phyloP scores from a whole-genome alignment of 2,329 filamentous ascomycete genomes.

The Lasiodiplodia citricola region DNA sequence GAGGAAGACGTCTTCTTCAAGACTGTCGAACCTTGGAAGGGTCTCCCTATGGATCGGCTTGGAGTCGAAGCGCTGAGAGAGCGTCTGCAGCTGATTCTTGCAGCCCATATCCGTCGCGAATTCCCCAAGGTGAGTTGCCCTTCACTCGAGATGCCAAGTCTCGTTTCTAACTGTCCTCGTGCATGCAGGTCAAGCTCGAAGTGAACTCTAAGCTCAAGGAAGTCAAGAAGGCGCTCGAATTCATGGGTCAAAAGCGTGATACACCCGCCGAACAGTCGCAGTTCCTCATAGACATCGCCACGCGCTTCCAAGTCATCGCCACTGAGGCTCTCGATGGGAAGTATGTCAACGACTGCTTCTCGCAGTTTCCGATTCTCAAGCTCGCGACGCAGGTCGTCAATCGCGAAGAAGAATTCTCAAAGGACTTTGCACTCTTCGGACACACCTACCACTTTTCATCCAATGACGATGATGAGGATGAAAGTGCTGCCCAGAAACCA shows the following conservation, averaged over 20 bases:
- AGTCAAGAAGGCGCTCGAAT: conserved; percentile 35
- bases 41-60: conserved; percentile 43
- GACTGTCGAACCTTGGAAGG: conserved; percentile 42
- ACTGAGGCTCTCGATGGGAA: conserved; percentile 42
- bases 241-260: conserved; percentile 43
- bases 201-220: conserved; percentile 36
- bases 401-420: conserved; percentile 35
- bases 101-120: conserved; percentile 49
- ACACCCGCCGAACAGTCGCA: conserved; percentile 43
- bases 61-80: conserved; percentile 49
- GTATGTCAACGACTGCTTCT: conserved; percentile 45
- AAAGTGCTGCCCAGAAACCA: not conserved
- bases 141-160: not conserved
- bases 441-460: conserved; percentile 34
- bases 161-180: conserved; percentile 34
- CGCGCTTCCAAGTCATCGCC: conserved; percentile 45
- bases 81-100: conserved; percentile 50
- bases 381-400: conserved; percentile 43
- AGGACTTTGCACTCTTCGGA: conserved; percentile 34
- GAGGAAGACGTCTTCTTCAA: conserved; percentile 46
- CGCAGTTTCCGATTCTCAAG: conserved; percentile 37
- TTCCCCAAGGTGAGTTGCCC: conserved; percentile 49
- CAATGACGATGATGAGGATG: not conserved
- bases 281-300: conserved; percentile 47
- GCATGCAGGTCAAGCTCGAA: conserved; percentile 40